Evolutionary conservation across 345 rosid genomes (phyloP).

Genomic region (thale cress (Arabidopsis thaliana)): TAIR10.1 NC_003075.7:13532001-13532500

Average conservation of each 20-base stretch:
- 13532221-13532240: neutral
- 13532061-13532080: neutral
- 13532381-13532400: constrained; percentile 33
- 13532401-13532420: neutral
- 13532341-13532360: constrained; percentile 43
- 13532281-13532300: constrained; percentile 94
- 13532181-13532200: constrained; percentile 9
- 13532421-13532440: neutral
- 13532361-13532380: constrained; percentile 48
- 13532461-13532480: constrained; percentile 20
- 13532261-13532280: constrained; percentile 90
- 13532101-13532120: neutral
- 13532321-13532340: constrained; percentile 71
- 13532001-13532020: neutral
- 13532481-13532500: constrained; percentile 16
- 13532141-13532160: neutral
- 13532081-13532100: neutral
- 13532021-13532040: constrained; percentile 1
- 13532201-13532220: constrained; percentile 20
- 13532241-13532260: constrained; percentile 12
- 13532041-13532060: constrained; percentile 11
- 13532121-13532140: constrained; percentile 1
- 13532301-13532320: constrained; percentile 80
- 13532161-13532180: constrained; percentile 36
- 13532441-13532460: constrained; percentile 17